These are phyloP conservation scores for Hirschfeldia incana DNA, from an alignment of 345 rosid genomes.

Conservation along the genomic window DNA sequence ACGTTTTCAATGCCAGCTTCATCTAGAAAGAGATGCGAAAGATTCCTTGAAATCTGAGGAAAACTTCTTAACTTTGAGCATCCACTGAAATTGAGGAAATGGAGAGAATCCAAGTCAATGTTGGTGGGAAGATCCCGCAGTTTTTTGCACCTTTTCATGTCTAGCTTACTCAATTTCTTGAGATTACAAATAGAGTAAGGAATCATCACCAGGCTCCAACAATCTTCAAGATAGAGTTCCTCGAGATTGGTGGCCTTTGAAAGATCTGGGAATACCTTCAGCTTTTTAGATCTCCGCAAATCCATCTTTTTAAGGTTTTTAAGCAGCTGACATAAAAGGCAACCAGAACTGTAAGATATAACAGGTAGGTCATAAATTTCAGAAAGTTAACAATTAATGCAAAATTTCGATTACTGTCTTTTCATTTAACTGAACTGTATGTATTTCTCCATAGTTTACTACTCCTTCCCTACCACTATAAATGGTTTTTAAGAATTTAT, in stretches of 20 bases:
- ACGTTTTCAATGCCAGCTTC: background rate
- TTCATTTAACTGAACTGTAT: too few species aligned
- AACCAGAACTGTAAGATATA: too few species aligned
- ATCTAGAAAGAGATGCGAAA: background rate
- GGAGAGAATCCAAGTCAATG: background rate
- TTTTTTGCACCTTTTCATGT: background rate
- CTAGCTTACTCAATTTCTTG: background rate
- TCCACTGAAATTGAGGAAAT: background rate
- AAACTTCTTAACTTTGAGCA: background rate
- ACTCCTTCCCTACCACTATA: too few species aligned
- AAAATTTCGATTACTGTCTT: too few species aligned
- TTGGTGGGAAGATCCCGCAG: background rate
- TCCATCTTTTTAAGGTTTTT: slow-evolving; percentile 1
- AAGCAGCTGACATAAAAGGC: background rate
- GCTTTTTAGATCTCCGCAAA: background rate
- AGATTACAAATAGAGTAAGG: background rate
- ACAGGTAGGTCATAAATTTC: too few species aligned
- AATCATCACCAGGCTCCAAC: background rate
- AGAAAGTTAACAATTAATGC: too few species aligned
- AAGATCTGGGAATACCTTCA: background rate
- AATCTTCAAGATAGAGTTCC: slow-evolving; percentile 5
- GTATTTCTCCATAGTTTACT: too few species aligned
- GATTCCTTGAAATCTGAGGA: background rate
- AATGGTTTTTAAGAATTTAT: too few species aligned
- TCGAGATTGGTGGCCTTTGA: slow-evolving; percentile 2